Percentiles rank a stretch among this genome's conserved stretches.
phyloP scores from a whole-genome alignment of 441 rosid genomes.

The Erodium texanum region DNA sequence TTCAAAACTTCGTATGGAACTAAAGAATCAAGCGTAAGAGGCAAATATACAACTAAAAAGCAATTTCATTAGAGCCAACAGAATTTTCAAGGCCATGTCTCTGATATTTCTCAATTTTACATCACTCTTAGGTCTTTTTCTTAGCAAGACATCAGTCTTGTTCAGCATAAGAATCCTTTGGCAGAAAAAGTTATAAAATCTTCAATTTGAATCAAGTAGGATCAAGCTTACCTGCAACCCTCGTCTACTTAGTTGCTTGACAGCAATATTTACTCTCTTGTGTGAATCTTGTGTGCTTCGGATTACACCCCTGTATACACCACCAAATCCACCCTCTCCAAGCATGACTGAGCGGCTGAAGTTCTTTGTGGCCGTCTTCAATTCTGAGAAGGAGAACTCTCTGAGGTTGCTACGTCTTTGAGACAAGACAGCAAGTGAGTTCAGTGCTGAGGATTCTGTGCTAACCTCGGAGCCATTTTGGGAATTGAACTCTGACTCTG shows the following conservation, averaged over 20 bases:
- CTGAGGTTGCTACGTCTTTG: neutral
- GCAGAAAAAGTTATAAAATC: neutral
- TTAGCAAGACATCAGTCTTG: too few relatives aligned
- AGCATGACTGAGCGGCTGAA: constrained; percentile 43
- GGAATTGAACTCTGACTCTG: constrained; percentile 28
- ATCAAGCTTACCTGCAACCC: constrained; percentile 56
- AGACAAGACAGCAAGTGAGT: neutral
- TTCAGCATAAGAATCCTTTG: too few relatives aligned
- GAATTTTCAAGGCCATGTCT: too few relatives aligned
- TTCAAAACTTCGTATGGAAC: neutral
- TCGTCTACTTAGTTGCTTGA: constrained; percentile 78
- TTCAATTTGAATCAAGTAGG: neutral
- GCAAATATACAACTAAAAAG: neutral
- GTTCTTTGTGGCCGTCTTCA: neutral
- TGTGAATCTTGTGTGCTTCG: constrained; percentile 20
- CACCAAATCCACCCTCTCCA: constrained; percentile 61
- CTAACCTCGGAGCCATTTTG: constrained; percentile 3
- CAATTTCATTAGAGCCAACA: neutral
- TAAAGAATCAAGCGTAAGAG: neutral
- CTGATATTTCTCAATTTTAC: too few relatives aligned
- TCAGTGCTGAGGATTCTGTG: neutral
- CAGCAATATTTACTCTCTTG: constrained; percentile 57
- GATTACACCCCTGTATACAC: constrained; percentile 31
- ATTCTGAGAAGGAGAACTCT: neutral
- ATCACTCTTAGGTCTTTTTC: too few relatives aligned